A percentile compares a stretch with the other conserved stretches of the same genome.
Conservation (phyloP, 495 filamentous ascomycete species). For the Xeromyces bisporus region DNA sequence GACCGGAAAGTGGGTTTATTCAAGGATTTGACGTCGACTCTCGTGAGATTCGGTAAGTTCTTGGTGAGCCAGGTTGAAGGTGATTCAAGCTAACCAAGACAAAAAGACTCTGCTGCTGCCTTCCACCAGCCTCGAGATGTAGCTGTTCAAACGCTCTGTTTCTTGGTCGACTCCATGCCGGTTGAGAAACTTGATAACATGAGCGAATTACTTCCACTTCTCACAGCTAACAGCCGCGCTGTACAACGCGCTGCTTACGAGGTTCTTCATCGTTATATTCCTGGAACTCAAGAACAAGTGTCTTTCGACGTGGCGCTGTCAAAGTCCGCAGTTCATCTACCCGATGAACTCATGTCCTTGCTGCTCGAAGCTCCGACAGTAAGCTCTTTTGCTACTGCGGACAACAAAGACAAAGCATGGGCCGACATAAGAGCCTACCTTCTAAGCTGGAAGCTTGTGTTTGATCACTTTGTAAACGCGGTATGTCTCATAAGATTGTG, state of each 20-base stretch:
- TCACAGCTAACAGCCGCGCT: slow-evolving; percentile 56
- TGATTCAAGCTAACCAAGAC: slow-evolving; percentile 6
- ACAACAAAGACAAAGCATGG: slow-evolving; percentile 25
- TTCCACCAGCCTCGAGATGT: slow-evolving; percentile 49
- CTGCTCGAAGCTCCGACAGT: slow-evolving; percentile 34
- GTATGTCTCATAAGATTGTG: slow-evolving; percentile 21
- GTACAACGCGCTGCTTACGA: slow-evolving; percentile 71
- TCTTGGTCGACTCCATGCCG: slow-evolving; percentile 43
- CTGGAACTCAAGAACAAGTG: slow-evolving; percentile 58
- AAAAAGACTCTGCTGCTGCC: slow-evolving; percentile 29
- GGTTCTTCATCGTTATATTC: slow-evolving; percentile 61
- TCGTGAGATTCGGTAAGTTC: slow-evolving; percentile 25
- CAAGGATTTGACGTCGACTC: slow-evolving; percentile 36
- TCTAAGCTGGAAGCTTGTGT: slow-evolving; percentile 81
- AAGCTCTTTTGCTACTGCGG: slow-evolving; percentile 30
- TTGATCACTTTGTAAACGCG: slow-evolving; percentile 67
- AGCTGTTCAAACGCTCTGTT: slow-evolving; percentile 49
- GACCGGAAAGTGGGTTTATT: slow-evolving; percentile 32
- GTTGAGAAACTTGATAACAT: slow-evolving; percentile 36
- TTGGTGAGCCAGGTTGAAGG: neutral
- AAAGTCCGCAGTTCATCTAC: slow-evolving; percentile 47
- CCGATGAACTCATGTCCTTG: slow-evolving; percentile 53
- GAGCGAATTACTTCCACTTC: slow-evolving; percentile 46
- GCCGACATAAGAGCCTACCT: slow-evolving; percentile 51
- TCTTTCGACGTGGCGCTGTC: slow-evolving; percentile 69